These are phyloP conservation scores for Cyberlindnera maclurae DNA, from an alignment of 805 yeast genomes.

Conservation along the genomic window DNA sequence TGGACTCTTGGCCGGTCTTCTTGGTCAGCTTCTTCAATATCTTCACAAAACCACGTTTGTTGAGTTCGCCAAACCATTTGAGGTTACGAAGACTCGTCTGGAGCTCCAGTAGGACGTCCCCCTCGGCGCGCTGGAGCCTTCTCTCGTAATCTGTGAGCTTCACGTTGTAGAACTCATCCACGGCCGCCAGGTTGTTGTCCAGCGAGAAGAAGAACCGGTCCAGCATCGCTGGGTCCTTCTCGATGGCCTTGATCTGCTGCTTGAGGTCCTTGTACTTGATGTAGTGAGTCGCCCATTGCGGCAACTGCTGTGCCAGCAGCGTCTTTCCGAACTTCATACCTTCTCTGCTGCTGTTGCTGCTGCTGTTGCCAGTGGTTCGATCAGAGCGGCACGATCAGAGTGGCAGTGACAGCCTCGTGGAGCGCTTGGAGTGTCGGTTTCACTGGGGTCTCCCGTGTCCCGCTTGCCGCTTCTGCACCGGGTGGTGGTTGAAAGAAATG, in stretches of 20 bases:
- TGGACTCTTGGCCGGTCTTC: constrained; percentile 60
- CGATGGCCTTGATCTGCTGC: constrained; percentile 65
- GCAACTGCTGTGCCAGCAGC: constrained; percentile 77
- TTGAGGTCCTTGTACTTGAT: constrained; percentile 83
- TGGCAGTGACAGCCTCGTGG: too few relatives aligned
- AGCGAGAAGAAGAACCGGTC: constrained; percentile 63
- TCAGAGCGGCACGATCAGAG: too few relatives aligned
- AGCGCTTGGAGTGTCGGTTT: too few relatives aligned
- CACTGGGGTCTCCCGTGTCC: too few relatives aligned
- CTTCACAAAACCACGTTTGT: constrained; percentile 82
- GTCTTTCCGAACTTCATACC: constrained; percentile 24
- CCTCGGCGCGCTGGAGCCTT: constrained; percentile 40
- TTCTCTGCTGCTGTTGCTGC: too few relatives aligned
- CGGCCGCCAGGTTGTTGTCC: constrained; percentile 76
- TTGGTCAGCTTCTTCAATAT: constrained; percentile 88
- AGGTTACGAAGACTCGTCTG: constrained; percentile 71
- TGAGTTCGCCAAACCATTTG: constrained; percentile 91
- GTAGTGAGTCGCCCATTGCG: constrained; percentile 79
- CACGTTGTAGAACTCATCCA: constrained; percentile 68
- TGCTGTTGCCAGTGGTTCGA: too few relatives aligned
- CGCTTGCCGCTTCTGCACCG: too few relatives aligned
- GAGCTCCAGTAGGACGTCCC: constrained; percentile 63
- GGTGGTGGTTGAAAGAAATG: too few relatives aligned
- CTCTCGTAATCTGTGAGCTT: constrained; percentile 71
- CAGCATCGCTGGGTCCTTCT: constrained; percentile 24